These are phyloP conservation scores for Penium margaritaceum DNA, from an alignment of 139 green algal genomes.

Conservation along the genomic window DNA sequence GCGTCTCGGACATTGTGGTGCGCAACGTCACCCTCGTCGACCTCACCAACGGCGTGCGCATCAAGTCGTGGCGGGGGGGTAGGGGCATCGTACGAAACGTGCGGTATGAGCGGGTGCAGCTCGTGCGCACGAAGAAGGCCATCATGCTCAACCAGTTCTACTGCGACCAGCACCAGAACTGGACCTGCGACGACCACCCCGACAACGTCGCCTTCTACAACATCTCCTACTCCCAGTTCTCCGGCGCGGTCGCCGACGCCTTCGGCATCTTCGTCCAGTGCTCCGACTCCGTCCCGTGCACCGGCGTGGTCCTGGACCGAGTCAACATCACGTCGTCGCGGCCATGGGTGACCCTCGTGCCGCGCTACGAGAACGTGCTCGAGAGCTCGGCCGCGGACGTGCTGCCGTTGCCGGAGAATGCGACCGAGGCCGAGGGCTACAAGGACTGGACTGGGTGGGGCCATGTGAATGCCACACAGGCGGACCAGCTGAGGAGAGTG, in stretches of 20 bases:
- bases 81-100: neutral
- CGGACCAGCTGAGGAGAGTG: too few relatives aligned
- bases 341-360: neutral
- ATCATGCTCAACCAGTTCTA: constrained; percentile 11
- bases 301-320: neutral
- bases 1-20: neutral
- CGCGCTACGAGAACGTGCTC: neutral
- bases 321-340: neutral
- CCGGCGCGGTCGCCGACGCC: neutral
- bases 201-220: neutral
- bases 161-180: constrained; percentile 1
- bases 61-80: neutral
- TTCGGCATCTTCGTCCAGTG: neutral
- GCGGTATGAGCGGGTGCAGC: neutral
- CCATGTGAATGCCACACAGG: too few relatives aligned
- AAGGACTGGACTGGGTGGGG: too few relatives aligned
- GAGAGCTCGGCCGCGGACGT: neutral
- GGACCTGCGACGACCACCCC: neutral
- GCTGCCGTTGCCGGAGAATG: too few relatives aligned
- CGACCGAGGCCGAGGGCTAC: too few relatives aligned
- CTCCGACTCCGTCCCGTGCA: neutral
- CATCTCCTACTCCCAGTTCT: neutral
- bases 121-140: neutral
- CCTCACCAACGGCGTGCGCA: constrained; percentile 3
- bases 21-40: neutral